Evolutionary conservation across 2,329 filamentous ascomycete genomes (phyloP).

Genomic region (Verticillium tricorpus): DNA sequence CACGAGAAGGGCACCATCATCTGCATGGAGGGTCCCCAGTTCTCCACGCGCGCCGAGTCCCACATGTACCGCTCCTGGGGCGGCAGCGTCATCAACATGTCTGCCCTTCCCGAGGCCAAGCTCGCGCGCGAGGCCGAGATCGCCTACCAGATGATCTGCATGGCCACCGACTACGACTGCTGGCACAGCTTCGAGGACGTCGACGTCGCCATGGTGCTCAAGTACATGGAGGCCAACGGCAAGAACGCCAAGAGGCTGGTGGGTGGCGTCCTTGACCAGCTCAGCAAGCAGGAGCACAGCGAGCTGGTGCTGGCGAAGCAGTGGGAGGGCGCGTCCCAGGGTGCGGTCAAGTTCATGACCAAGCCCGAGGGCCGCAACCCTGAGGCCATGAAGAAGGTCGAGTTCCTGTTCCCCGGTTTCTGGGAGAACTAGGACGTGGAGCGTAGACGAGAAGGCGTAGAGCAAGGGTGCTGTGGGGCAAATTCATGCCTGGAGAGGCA

Average conservation of each 20-base stretch:
- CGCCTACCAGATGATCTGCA: slow-evolving; percentile 97
- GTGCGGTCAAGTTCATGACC: slow-evolving; percentile 77
- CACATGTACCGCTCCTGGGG: slow-evolving; percentile 94
- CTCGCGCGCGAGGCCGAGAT: slow-evolving; percentile 94
- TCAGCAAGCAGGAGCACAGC: slow-evolving; percentile 71
- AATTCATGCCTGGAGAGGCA: background rate
- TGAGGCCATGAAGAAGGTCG: slow-evolving; percentile 73
- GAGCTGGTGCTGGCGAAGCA: slow-evolving; percentile 78
- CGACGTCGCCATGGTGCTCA: slow-evolving; percentile 95
- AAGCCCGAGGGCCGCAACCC: slow-evolving; percentile 67
- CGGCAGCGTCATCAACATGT: slow-evolving; percentile 98
- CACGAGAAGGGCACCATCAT: slow-evolving; percentile 82
- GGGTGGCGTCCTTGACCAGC: slow-evolving; percentile 79
- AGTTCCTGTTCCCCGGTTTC: slow-evolving; percentile 85
- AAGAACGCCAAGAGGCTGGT: slow-evolving; percentile 83
- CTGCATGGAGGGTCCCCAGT: slow-evolving; percentile 99
- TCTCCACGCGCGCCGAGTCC: slow-evolving; percentile 92
- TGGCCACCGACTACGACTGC: slow-evolving; percentile 99
- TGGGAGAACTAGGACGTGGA: slow-evolving; percentile 36
- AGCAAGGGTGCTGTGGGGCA: background rate
- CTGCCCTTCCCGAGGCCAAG: slow-evolving; percentile 89
- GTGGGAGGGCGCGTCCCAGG: slow-evolving; percentile 69
- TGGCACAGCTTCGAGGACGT: slow-evolving; percentile 84
- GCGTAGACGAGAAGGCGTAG: background rate
- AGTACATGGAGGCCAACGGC: slow-evolving; percentile 90